Evolutionary conservation across 2,329 filamentous ascomycete species (phyloP), one percentile per base, ranked within the genome.

Genomic region (Penicillium sp.): DNA sequence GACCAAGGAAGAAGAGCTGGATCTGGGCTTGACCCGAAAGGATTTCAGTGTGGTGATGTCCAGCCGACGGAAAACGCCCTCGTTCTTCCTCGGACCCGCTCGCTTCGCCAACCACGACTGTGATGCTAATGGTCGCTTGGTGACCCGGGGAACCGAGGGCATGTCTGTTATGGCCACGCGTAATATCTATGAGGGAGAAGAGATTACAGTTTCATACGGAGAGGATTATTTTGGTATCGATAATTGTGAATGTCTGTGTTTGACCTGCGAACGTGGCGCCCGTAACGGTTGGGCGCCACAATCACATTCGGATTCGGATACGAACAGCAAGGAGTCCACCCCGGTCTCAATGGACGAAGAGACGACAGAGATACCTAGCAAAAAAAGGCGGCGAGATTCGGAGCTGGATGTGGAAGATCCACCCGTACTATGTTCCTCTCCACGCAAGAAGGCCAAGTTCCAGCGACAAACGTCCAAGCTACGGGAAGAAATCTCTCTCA

Each of bases 61-160:
- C 59, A 93, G 91, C 62, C 84, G 94, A 55, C 93, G 89, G 75
- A 97, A 96, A 75, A 88, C 88, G 57, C 89, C 92, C 27, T 96
- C 90, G 49, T 79, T 99, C 41, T 97, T 99, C 70, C 87, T 99
- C 70, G 94, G 94, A 0, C 95, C 94, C 7, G 94, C 94, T 31
- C 87, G 94, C 49, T 97, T 99, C 72, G 92, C 94, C 25, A 99
- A 99, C 70, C 94, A 99, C 75, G 94, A 99, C 73, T 99, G 94
- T 76, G 84, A 89, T 63, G 91, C 94, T 29, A 99, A 97, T 77
- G 92, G 92, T 8, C 85, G 87, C 68, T 82, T 99, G 43, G 88
- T 90, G 64, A 97, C 91, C 33, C 89, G 86, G 33, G 90, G 92
- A 44, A 85, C 88, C 54, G 87, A 92, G 55, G 91, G 91, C 33